Evolutionary conservation across 495 filamentous ascomycete genomes (phyloP), one percentile per base, ranked within the genome.

Genomic region (Sporormia fimetaria): DNA sequence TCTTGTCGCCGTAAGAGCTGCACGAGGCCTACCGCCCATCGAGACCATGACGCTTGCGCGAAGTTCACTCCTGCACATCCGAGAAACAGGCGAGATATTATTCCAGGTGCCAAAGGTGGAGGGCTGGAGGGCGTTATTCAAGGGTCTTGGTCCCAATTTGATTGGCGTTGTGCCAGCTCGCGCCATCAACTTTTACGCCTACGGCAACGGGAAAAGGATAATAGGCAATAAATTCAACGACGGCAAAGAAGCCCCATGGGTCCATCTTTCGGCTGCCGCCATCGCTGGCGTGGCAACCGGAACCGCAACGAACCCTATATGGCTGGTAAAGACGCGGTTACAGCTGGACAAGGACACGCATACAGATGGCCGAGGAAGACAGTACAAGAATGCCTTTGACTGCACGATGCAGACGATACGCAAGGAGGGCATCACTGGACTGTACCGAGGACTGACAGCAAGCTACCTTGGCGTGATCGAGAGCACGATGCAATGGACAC

Each of bases 301-400:
- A 14, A 90, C 85, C 3, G 83, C 78, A 12, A 94, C 86, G 12
- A 93, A 92, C 60, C 86, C 86, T 2, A 92, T 94, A 44, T 94
- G 86, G 86, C 68, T 94, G 32, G 73, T 94, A 38, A 94, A 94
- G 66, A 94, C 86, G 17, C 71, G 86, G 28, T 51, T 94, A 42
- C 86, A 94, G 65, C 76, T 94, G 6, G 86, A 94, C 56, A 83
- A 79, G 58, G 75, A 75, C 33, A 67, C 69, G 6, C 71, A 66
- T 47, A 57, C 69, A 59, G 56, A 70, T 52, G 57, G 63, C 6
- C 71, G 71, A n/a, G 61, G 62, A 16, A 70, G 83, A 5, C 74
- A 71, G 47, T 94, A 94, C 63, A 77, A 76, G 55, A 88, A 87
- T 59, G 83, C 80, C 46, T 65, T 76, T 50, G 84, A 94, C 58